phyloP scores from a whole-genome alignment of 257 asterid species.

The Lavandula angustifolia region DNA sequence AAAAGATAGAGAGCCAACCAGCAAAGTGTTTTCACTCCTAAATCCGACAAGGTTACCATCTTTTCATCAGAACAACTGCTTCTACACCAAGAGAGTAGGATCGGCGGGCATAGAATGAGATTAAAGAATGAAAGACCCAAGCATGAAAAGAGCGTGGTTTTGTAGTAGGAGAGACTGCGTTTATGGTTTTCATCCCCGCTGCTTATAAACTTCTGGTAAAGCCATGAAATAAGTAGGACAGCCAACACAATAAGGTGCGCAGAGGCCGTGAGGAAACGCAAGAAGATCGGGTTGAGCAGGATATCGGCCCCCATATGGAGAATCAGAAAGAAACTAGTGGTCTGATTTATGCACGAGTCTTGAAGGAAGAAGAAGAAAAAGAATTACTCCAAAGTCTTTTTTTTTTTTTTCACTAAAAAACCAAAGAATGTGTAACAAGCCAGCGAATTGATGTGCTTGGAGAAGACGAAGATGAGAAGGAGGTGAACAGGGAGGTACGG shows the following conservation, averaged over 20 bases:
- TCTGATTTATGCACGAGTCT: no score
- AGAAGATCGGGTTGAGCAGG: no score
- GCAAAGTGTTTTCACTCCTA: slow-evolving; percentile 50
- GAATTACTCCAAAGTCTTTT: no score
- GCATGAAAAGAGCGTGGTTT: slow-evolving; percentile 42
- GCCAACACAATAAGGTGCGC: slow-evolving; percentile 52
- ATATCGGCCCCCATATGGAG: no score
- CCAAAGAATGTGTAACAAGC: no score
- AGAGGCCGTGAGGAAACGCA: slow-evolving; percentile 49
- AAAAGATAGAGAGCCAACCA: slow-evolving; percentile 58
- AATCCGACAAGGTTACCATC: slow-evolving; percentile 51
- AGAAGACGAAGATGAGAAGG: no score
- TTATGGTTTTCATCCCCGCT: slow-evolving; percentile 28
- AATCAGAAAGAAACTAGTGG: no score
- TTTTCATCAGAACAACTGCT: slow-evolving; percentile 79
- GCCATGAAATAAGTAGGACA: slow-evolving; percentile 29
- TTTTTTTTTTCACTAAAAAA: no score
- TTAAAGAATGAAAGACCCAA: slow-evolving; percentile 49
- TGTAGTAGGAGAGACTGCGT: slow-evolving; percentile 33
- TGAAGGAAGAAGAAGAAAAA: no score
- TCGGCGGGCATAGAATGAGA: slow-evolving; percentile 48
- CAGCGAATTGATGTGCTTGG: no score
- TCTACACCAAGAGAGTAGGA: slow-evolving; percentile 62
- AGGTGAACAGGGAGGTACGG: no score
- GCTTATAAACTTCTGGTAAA: no score